phyloP scores from a whole-genome alignment of 23 red algal species.

The Agarophyton chilense region DNA sequence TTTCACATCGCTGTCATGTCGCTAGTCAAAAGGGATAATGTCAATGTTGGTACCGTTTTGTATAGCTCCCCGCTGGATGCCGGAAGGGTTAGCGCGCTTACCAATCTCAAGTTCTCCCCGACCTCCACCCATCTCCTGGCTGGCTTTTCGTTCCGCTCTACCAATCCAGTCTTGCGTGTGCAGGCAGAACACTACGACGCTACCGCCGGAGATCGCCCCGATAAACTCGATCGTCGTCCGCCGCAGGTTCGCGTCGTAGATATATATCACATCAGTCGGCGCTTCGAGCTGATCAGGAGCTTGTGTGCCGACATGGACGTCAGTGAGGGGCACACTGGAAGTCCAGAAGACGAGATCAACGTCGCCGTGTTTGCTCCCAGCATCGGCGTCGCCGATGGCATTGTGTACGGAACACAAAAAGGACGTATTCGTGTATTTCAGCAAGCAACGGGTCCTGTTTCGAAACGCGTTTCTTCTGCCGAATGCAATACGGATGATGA shows the following conservation, averaged over 20 bases:
- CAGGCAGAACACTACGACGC: constrained; percentile 55
- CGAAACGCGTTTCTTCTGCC: not conserved
- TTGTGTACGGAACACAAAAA: constrained; percentile 90
- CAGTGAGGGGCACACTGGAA: constrained; percentile 45
- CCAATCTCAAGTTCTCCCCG: constrained; percentile 90
- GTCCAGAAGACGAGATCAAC: constrained; percentile 88
- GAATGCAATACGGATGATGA: not conserved
- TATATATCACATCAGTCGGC: constrained; percentile 55
- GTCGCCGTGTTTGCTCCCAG: constrained; percentile 78
- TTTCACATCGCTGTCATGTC: constrained; percentile 82
- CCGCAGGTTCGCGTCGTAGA: constrained; percentile 74
- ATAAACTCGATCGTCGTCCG: not conserved
- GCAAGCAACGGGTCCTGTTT: constrained; percentile 36
- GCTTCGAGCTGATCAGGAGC: constrained; percentile 53
- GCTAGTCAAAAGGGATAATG: constrained; percentile 23
- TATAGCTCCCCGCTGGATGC: constrained; percentile 59
- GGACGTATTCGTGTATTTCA: constrained; percentile 89
- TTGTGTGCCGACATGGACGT: constrained; percentile 81
- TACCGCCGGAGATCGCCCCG: not conserved
- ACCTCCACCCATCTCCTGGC: constrained; percentile 78
- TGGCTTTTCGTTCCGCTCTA: constrained; percentile 79
- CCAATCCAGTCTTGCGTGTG: constrained; percentile 67
- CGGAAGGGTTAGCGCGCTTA: constrained; percentile 73
- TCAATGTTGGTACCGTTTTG: constrained; percentile 58
- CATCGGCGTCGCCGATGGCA: constrained; percentile 45